Base-by-base conservation (phyloP, 176 grass and related monocot genomes). In the Oryza nivara region DNA sequence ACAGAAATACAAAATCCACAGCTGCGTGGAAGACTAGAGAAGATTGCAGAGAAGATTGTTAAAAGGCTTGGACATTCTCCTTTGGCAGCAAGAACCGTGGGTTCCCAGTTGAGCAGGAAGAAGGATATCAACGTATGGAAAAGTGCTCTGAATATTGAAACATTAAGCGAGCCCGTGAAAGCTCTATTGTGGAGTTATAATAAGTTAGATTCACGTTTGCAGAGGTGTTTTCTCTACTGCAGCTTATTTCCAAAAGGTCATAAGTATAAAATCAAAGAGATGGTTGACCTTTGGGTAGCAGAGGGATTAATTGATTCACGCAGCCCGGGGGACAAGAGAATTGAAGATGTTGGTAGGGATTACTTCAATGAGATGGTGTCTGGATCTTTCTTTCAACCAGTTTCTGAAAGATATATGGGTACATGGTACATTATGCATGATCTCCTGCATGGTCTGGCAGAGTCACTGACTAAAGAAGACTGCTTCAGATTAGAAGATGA, bases 401-500 rank as follows among this genome's bases (percentile, higher is more conserved):
- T 52, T 16, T 52, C 49, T 49, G 22, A 48, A 14, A 30, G 5
- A 16, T 30, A 3, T 35, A 11, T 4, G 7, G 8, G 3, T 0
- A 56, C 73, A 35, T 76, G 1, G 47, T 56, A 76, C 28, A 3
- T 12, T n/a, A 76, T 76, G 47, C 73, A 76, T 36, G 48, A 76
- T 76, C 73, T 56, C 1, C 0, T 76, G 3, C 48, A 76, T 60
- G 73, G 38, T 76, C 2, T 52, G 4, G 4, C 49, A 52, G 49
- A 52, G 14, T 52, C 14, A 6, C 14, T 52, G 0, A 6, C 49
- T 52, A 52, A 72, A 76, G 56, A 36, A 36, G 82, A 82, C 14
- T 83, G 41, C 26, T 83, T 83, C 23, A 83, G 81, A 83, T 65
- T 83, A 74, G 81, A 83, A 47, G 81, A 51, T 15, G 48, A 83